phyloP scores from a whole-genome alignment of 306 rosid species.

The Acacia crassicarpa region DNA sequence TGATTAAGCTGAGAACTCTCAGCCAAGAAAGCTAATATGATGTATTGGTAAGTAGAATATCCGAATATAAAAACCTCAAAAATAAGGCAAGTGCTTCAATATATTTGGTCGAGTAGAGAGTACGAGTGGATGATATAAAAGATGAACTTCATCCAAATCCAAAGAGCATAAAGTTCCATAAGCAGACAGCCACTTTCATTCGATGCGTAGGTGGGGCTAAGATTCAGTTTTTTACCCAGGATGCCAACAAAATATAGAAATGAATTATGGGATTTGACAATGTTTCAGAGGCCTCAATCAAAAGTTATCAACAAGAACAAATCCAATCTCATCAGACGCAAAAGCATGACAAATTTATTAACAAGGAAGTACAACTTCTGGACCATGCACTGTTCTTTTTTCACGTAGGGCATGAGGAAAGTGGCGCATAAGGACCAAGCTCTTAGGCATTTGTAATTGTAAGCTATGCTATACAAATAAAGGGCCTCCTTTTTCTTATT shows the following conservation, averaged over 20 bases:
- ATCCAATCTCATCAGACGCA: background rate
- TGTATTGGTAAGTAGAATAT: background rate
- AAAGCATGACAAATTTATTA: background rate
- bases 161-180: background rate
- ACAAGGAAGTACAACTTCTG: background rate
- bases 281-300: background rate
- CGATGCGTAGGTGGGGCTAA: no score
- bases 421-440: no score
- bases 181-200: background rate
- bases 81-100: no score
- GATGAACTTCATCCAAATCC: background rate
- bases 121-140: background rate
- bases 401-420: background rate
- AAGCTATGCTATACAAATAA: no score
- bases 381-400: no score
- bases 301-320: background rate
- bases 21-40: background rate
- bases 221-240: background rate
- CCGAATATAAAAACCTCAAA: background rate
- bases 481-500: no score
- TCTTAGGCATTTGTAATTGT: no score
- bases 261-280: background rate
- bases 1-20: conserved; percentile 8
- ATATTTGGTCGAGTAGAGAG: no score
- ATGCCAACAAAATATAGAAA: background rate